A percentile compares a stretch with the other conserved stretches of the same genome.
Evolutionary conservation across 2,329 filamentous ascomycete species (phyloP).

Genomic region (Eutypella sp.): DNA sequence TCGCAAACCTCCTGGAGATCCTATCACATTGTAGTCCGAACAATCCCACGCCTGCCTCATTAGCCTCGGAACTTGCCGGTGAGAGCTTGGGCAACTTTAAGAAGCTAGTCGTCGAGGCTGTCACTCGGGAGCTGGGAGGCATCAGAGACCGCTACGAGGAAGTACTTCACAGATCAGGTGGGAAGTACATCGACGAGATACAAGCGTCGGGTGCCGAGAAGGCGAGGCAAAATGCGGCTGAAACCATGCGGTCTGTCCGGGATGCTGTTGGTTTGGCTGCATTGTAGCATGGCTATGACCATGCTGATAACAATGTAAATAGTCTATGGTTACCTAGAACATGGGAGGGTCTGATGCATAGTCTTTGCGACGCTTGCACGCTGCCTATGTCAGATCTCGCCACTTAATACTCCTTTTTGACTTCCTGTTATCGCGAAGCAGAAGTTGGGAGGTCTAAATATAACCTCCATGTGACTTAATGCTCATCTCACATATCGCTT

Average conservation of each 20-base stretch:
- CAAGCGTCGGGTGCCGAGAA: conserved; percentile 53
- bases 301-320: too few relatives aligned
- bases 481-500: too few relatives aligned
- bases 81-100: conserved; percentile 58
- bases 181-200: conserved; percentile 51
- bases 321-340: too few relatives aligned
- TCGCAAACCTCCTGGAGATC: conserved; percentile 82
- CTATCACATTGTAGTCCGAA: conserved; percentile 61
- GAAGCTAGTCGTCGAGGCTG: conserved; percentile 52
- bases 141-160: conserved; percentile 46
- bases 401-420: too few relatives aligned
- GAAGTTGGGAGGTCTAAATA: too few relatives aligned
- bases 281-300: neutral
- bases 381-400: too few relatives aligned
- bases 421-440: too few relatives aligned
- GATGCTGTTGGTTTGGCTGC: conserved; percentile 45
- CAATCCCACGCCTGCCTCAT: conserved; percentile 24
- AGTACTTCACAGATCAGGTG: conserved; percentile 39
- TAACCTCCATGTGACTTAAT: too few relatives aligned
- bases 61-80: conserved; percentile 29
- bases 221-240: conserved; percentile 57
- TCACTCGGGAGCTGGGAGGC: conserved; percentile 46
- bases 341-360: too few relatives aligned
- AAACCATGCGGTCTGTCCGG: conserved; percentile 51
- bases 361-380: too few relatives aligned